Base-by-base conservation (phyloP, 2,329 filamentous ascomycete species). In the Ceratocystis colombiana region DNA sequence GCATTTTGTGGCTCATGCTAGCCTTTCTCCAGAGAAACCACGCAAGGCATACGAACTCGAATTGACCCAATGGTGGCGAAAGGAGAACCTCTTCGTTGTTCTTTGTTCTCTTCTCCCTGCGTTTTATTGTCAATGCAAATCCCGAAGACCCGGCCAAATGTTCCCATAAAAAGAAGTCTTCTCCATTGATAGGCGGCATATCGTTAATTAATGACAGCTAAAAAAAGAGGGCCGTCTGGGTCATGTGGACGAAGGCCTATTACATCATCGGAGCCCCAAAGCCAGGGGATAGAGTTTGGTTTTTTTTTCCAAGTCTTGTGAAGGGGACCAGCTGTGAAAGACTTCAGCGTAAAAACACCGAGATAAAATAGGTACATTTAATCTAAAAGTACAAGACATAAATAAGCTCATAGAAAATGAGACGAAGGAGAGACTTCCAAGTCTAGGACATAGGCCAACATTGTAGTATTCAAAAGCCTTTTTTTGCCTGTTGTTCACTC, bases 351-450 rank as follows among this genome's bases (percentile, higher is more conserved):
- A 20, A 33, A 33, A 33, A 37, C 12, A n/a, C 7, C 4, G 28
- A 17, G 53, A 59, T 33, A 30, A 37, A 59, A 20, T 30, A n/a
- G 1, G 4, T 37, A 33, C 3, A 37, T 37, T 37, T 33, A 59
- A 59, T 30, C n/a, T 59, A n/a, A 33, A 33, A 20, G 15, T 59
- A 4, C 53, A 59, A 59, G 53, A 59, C 53, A 59, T 25, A 59
- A 59, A 59, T 33, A 59, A 59, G 53, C 53, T 59, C 53, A 59
- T n/a, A 17, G n/a, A 59, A 59, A 59, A 59, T 59, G 28, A 33
- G 53, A 33, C 53, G 15, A 33, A 57, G 33, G 33, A 30, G 28
- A 33, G 15, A 33, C 5, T 59, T 37, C 10, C 12, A 33, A 33
- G 6, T 12, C 10, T 7, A 33, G 12, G 28, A 28, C 28, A 2